Percentiles rank a stretch among this genome's conserved stretches.
Evolutionary conservation across 306 rosid species (phyloP).

Genomic region (Rubus idaeus): DNA sequence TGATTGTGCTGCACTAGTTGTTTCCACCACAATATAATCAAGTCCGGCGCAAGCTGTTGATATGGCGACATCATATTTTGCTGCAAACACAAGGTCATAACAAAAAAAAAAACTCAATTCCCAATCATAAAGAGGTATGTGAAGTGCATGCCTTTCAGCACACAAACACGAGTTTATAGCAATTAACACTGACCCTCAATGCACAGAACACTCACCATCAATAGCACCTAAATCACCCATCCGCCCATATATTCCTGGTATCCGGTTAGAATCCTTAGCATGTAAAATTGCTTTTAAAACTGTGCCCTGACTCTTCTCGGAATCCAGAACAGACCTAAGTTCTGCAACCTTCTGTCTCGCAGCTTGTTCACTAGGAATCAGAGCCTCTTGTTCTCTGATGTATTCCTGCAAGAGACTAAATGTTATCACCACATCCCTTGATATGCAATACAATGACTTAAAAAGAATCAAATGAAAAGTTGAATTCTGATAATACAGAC

Average conservation of each 20-base stretch:
- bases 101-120: constrained; percentile 14
- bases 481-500: constrained; percentile 41
- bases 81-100: constrained; percentile 49
- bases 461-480: neutral
- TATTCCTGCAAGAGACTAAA: constrained; percentile 52
- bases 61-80: constrained; percentile 84
- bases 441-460: constrained; percentile 7
- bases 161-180: neutral
- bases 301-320: constrained; percentile 92
- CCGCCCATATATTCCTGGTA: constrained; percentile 93
- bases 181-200: neutral
- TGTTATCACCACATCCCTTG: constrained; percentile 25
- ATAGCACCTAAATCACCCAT: constrained; percentile 99
- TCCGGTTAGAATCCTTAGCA: constrained; percentile 72
- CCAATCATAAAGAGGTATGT: constrained; percentile 10
- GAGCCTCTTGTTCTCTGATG: constrained; percentile 66
- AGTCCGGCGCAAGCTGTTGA: constrained; percentile 92
- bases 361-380: constrained; percentile 87
- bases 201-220: constrained; percentile 55
- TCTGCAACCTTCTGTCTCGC: constrained; percentile 98
- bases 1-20: constrained; percentile 84
- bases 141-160: neutral
- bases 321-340: constrained; percentile 75
- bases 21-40: constrained; percentile 96
- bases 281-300: constrained; percentile 75